These are phyloP conservation scores for Pestalotiopsis sp. DNA, from an alignment of 2,329 filamentous ascomycete species.

Conservation along the genomic window DNA sequence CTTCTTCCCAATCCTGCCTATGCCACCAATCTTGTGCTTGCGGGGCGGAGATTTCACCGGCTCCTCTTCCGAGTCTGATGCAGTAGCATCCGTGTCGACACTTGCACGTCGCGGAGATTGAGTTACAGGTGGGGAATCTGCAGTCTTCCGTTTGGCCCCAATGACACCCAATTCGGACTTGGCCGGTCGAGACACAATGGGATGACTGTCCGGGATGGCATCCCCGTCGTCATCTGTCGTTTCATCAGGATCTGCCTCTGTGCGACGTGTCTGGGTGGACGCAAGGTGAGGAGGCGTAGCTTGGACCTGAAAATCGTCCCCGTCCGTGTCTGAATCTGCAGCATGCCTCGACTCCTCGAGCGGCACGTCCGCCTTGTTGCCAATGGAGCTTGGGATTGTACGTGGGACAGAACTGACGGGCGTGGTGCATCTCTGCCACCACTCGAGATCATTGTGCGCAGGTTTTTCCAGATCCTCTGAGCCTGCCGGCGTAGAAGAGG, in stretches of 20 bases:
- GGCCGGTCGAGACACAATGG: constrained; percentile 11
- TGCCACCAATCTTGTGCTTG: constrained; percentile 8
- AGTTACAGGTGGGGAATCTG: constrained; percentile 15
- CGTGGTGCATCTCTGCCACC: constrained; percentile 47
- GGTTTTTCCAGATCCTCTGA: constrained; percentile 29
- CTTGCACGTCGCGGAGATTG: constrained; percentile 17
- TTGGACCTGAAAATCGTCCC: constrained; percentile 56
- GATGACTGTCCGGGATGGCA: constrained; percentile 20
- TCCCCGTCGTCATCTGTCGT: constrained; percentile 23
- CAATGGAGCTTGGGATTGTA: background rate
- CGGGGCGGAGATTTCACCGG: constrained; percentile 17
- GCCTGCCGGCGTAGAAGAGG: constrained; percentile 40
- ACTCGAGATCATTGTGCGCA: constrained; percentile 39
- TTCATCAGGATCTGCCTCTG: constrained; percentile 13
- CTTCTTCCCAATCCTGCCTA: constrained; percentile 28
- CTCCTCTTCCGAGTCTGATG: constrained; percentile 29
- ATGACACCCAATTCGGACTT: constrained; percentile 21
- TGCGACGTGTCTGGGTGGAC: constrained; percentile 26
- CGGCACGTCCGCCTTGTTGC: constrained; percentile 15
- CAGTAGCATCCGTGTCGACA: constrained; percentile 27
- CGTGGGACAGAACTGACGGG: constrained; percentile 18
- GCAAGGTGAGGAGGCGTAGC: constrained; percentile 44
- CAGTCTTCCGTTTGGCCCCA: constrained; percentile 17
- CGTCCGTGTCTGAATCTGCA: constrained; percentile 26
- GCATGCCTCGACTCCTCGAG: constrained; percentile 15